A percentile compares a stretch with the other conserved stretches of the same genome.
These are phyloP conservation scores for Diplodia mutila DNA, from an alignment of 2,329 filamentous ascomycete species.

Conservation along the genomic window DNA sequence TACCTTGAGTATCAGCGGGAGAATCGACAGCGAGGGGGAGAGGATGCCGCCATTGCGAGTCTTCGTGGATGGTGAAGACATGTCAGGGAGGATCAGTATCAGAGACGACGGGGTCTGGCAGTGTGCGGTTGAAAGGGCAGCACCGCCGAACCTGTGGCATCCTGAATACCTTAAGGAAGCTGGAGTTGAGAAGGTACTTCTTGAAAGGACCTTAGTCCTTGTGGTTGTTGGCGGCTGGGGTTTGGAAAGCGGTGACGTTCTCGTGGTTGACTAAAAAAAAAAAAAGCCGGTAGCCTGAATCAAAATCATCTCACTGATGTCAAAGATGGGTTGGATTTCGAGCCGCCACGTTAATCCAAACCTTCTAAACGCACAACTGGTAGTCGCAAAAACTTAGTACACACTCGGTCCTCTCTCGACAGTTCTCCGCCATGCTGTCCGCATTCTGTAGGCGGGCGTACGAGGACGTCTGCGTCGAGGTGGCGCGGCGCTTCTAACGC, in stretches of 20 bases:
- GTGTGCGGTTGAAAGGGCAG: neutral
- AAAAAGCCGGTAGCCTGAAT: too few relatives aligned
- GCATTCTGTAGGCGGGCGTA: too few relatives aligned
- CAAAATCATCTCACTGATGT: too few relatives aligned
- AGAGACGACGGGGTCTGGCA: neutral
- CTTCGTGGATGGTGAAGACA: neutral
- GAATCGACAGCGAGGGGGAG: neutral
- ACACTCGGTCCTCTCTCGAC: too few relatives aligned
- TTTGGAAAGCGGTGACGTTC: neutral
- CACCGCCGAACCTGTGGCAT: neutral
- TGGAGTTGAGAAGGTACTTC: neutral
- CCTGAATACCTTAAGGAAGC: neutral
- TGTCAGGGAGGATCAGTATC: neutral
- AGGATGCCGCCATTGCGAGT: constrained; percentile 28
- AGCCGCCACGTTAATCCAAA: too few relatives aligned
- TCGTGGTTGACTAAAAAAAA: neutral
- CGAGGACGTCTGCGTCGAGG: too few relatives aligned
- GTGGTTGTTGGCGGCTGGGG: neutral
- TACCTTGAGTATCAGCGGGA: neutral
- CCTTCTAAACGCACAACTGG: too few relatives aligned
- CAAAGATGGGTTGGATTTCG: too few relatives aligned
- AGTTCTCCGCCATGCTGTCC: too few relatives aligned
- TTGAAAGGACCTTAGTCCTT: neutral
- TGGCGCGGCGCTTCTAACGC: too few relatives aligned
- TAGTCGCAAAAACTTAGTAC: too few relatives aligned